phyloP scores from a whole-genome alignment of 2,329 filamentous ascomycete species.

The Penicillium brasilianum region DNA sequence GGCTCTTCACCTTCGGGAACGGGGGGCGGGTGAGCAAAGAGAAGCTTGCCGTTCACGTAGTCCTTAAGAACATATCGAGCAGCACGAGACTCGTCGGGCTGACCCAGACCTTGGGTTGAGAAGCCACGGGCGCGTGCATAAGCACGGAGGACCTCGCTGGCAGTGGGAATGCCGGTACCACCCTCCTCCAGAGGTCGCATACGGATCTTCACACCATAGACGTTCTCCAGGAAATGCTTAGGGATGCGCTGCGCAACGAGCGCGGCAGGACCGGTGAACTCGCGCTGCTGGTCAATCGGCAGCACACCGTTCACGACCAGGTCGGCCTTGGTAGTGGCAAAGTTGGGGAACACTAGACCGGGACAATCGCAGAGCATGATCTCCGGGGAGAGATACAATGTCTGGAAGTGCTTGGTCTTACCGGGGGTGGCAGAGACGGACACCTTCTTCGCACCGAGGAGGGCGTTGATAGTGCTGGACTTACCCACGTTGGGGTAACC shows the following conservation, averaged over 20 bases:
- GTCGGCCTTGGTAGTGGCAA: constrained; percentile 94
- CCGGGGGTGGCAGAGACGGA: constrained; percentile 96
- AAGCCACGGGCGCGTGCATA: constrained; percentile 92
- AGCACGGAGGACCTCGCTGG: constrained; percentile 80
- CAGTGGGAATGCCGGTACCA: constrained; percentile 83
- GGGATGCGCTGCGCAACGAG: constrained; percentile 87
- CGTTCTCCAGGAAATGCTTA: constrained; percentile 82
- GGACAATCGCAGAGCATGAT: constrained; percentile 97
- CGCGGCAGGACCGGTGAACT: constrained; percentile 84
- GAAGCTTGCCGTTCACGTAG: constrained; percentile 93
- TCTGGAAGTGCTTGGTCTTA: constrained; percentile 99
- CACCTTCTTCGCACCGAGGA: constrained; percentile 98
- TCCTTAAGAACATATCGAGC: constrained; percentile 91
- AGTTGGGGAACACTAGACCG: constrained; percentile 97
- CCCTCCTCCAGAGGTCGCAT: constrained; percentile 86
- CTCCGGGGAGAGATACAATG: constrained; percentile 86
- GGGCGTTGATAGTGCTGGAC: constrained; percentile 97
- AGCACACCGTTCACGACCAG: constrained; percentile 93
- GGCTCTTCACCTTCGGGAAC: constrained; percentile 38
- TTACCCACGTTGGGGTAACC: constrained; percentile 99
- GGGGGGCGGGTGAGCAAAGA: constrained; percentile 89
- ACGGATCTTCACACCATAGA: constrained; percentile 90
- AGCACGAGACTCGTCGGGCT: constrained; percentile 91
- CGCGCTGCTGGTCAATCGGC: constrained; percentile 93
- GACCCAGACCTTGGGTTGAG: constrained; percentile 83